A percentile compares a stretch with the other conserved stretches of the same genome.
Evolutionary conservation across 257 asterid genomes (phyloP).

Genomic region (Penstemon newberryi): DNA sequence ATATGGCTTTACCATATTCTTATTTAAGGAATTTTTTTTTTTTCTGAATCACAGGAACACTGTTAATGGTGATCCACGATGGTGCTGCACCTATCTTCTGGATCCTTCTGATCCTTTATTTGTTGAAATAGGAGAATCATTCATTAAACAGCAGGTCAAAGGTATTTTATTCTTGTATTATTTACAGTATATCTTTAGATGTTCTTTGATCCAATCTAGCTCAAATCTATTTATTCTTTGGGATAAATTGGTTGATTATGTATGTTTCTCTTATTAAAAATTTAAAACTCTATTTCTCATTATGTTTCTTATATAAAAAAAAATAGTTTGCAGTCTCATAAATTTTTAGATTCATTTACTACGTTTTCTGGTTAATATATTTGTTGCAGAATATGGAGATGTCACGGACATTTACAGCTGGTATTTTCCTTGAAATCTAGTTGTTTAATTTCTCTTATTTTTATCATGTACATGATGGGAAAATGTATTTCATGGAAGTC

Average conservation of each 20-base stretch:
- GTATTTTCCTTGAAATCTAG: slow-evolving; percentile 43
- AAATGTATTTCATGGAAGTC: too few species aligned
- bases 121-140: slow-evolving; percentile 85
- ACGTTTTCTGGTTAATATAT: slow-evolving; percentile 20
- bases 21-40: slow-evolving; percentile 3
- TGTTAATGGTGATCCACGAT: slow-evolving; percentile 70
- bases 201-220: slow-evolving; percentile 18
- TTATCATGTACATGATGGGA: neutral
- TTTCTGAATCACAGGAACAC: slow-evolving; percentile 67
- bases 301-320: neutral
- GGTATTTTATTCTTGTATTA: slow-evolving; percentile 39
- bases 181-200: slow-evolving; percentile 13
- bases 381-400: slow-evolving; percentile 86
- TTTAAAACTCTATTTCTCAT: neutral
- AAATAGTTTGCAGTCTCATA: neutral
- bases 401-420: slow-evolving; percentile 91
- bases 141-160: slow-evolving; percentile 64
- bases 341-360: slow-evolving; percentile 22
- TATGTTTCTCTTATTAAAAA: slow-evolving; percentile 12
- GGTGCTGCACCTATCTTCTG: slow-evolving; percentile 97
- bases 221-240: neutral
- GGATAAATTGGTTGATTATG: neutral
- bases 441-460: slow-evolving; percentile 17
- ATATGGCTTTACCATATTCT: neutral
- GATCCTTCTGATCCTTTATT: slow-evolving; percentile 93